Percentiles rank a stretch among this genome's conserved stretches.
Evolutionary conservation across 148 eudicot species (phyloP).

Genomic region (Camellia japonica): DNA sequence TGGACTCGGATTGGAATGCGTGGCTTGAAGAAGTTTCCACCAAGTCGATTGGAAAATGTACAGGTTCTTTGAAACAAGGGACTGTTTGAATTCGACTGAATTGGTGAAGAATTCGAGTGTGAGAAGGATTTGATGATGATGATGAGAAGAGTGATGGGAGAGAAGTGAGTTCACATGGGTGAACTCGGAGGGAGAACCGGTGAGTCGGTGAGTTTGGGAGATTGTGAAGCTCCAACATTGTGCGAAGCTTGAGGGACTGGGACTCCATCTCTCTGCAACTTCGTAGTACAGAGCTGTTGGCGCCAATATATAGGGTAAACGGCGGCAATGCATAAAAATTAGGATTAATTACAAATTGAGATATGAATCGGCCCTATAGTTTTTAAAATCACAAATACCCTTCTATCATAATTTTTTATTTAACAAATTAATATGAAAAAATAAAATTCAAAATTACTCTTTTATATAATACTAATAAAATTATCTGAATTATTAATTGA

Average conservation of each 20-base stretch:
- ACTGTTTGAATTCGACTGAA: background rate
- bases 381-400: no score
- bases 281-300: background rate
- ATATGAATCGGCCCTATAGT: no score
- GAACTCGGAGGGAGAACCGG: background rate
- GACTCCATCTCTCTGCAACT: background rate
- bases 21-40: background rate
- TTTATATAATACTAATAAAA: no score
- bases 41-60: background rate
- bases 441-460: no score
- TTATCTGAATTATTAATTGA: no score
- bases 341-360: no score
- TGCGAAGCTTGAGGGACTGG: background rate
- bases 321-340: no score
- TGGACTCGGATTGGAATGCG: background rate
- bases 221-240: background rate
- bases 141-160: background rate
- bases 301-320: background rate
- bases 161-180: background rate
- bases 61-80: background rate
- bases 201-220: background rate
- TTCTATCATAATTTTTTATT: no score
- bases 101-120: background rate
- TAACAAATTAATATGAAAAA: no score
- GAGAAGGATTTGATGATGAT: background rate